Evolutionary conservation across 78 protist species (phyloP).

Genomic region (Diacronema lutheri): DNA sequence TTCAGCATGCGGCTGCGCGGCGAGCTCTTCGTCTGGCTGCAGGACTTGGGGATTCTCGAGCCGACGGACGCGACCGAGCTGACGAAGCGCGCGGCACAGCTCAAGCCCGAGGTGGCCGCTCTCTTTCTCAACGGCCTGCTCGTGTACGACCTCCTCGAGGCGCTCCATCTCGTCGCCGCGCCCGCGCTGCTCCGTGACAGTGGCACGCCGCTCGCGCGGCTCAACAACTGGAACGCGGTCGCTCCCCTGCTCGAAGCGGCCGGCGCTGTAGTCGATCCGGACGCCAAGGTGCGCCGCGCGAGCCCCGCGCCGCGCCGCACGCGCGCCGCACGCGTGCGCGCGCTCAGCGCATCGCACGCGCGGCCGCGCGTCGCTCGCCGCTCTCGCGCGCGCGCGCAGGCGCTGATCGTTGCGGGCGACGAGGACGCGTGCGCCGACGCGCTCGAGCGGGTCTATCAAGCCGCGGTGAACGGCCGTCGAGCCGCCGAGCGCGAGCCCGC

Average conservation of each 20-base stretch:
- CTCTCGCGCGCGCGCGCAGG: too few relatives aligned
- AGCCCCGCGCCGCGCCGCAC: too few relatives aligned
- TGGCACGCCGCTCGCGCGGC: background rate
- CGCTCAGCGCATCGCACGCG: too few relatives aligned
- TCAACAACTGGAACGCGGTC: slow-evolving; percentile 10
- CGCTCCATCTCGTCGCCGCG: background rate
- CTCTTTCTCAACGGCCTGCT: background rate
- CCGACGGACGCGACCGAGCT: too few relatives aligned
- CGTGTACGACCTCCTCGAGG: background rate
- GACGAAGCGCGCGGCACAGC: background rate
- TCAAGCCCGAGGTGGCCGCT: background rate
- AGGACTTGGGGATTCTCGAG: too few relatives aligned
- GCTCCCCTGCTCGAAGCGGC: background rate
- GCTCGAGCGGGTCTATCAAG: background rate
- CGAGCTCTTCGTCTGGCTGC: too few relatives aligned
- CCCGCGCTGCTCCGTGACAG: background rate
- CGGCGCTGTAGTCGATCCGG: background rate
- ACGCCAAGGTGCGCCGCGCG: background rate
- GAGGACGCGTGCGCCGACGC: background rate
- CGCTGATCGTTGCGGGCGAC: slow-evolving; percentile 11
- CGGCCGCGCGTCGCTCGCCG: too few relatives aligned
- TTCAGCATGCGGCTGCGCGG: too few relatives aligned
- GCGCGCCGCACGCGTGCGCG: too few relatives aligned
- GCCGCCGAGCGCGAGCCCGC: background rate
- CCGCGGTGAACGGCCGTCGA: too few relatives aligned